Evolutionary conservation across 768 basidiomycete species (phyloP), one percentile per base, ranked within the genome.

Genomic region (Lyophyllum shimeji): DNA sequence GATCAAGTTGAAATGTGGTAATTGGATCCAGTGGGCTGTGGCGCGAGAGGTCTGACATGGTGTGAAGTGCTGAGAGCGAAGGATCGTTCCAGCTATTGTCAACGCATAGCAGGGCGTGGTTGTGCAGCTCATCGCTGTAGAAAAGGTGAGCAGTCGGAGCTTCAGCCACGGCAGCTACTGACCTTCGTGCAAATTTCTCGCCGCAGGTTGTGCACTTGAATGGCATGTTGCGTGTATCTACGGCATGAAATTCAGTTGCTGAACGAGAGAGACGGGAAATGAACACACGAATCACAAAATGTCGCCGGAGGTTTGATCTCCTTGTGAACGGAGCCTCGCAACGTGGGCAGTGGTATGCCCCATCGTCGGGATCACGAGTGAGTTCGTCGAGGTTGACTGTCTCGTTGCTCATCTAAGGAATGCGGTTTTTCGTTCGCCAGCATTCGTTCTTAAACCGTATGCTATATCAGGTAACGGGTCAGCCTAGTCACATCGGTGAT

Each of bases 241-340:
- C 5, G 9, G 29, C 29, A 9, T 9, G 37, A 8, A 17, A 18
- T 3, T 20, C 29, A 11, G 18, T 21, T 12, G 29, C 3, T 12
- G 11, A 31, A 45, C 29, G 17, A 42, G 44, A 45, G 15, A 29
- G 12, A 29, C 25, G 31, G 17, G 12, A 55, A 60, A 44, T 45
- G 24, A 31, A 60, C 69, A 61, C 60, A 73, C 72, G 70, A 53
- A 73, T 71, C 48, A 70, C 67, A 52, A 67, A 73, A 55, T 73
- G 72, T 45, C 70, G 61, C 46, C 70, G 65, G 40, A 73, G 64
- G 58, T 73, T 73, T 21, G 72, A 73, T 54, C 72, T 60, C 50
- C 72, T 65, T 11, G 72, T 73, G 55, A 73, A 73, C 29, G 72
- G 72, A 25, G 68, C 69, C 48, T 71, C 64, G 60, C 72, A 73